Evolutionary conservation across 2,329 filamentous ascomycete species (phyloP).

Genomic region (Pseudogymnoascus sp.): DNA sequence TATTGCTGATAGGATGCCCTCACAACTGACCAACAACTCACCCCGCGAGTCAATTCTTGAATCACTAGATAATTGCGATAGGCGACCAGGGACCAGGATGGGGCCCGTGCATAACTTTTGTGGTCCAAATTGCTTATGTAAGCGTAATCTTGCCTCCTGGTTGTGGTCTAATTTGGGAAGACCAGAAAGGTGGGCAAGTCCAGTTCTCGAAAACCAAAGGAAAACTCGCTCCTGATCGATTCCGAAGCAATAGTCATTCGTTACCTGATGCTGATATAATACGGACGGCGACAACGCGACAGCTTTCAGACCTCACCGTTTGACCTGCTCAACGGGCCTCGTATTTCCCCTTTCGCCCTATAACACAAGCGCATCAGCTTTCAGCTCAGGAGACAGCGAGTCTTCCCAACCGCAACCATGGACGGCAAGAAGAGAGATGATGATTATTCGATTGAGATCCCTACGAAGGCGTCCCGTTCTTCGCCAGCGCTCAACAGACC

Average conservation of each 20-base stretch:
- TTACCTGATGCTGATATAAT: not conserved
- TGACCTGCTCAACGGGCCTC: not conserved
- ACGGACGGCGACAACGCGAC: not conserved
- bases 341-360: not conserved
- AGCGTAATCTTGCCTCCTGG: slow-evolving; percentile 6
- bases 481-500: slow-evolving; percentile 30
- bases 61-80: slow-evolving; percentile 7
- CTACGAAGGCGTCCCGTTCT: slow-evolving; percentile 42
- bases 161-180: slow-evolving; percentile 5
- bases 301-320: slow-evolving; percentile 5
- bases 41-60: not conserved
- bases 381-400: slow-evolving; percentile 4
- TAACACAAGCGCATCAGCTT: not conserved
- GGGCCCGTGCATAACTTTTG: not conserved
- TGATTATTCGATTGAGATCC: slow-evolving; percentile 65
- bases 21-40: not conserved
- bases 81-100: not conserved
- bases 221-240: not conserved
- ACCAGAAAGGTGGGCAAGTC: slow-evolving; percentile 4
- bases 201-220: slow-evolving; percentile 3
- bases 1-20: slow-evolving; percentile 8
- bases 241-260: not conserved
- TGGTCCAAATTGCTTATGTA: not conserved
- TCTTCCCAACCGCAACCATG: slow-evolving; percentile 44
- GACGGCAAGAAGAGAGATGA: slow-evolving; percentile 80